These are phyloP conservation scores for Tetracentron sinense DNA, from an alignment of 164 flowering plant species.

Conservation along the genomic window DNA sequence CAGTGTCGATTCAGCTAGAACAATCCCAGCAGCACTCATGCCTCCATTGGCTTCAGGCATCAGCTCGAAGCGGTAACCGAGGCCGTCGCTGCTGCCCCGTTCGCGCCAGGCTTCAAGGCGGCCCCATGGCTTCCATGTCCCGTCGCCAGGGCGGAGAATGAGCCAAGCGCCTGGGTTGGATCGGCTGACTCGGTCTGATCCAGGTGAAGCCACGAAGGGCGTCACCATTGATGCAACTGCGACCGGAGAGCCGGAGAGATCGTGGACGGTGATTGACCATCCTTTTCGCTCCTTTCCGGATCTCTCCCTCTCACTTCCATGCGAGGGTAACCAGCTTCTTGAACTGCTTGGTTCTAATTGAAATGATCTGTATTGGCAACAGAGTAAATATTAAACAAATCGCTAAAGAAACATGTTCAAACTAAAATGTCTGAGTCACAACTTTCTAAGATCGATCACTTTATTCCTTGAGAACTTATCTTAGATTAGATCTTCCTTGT, in stretches of 20 bases:
- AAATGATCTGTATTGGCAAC: slow-evolving; percentile 35
- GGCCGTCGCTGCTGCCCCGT: slow-evolving; percentile 58
- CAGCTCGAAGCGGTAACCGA: slow-evolving; percentile 80
- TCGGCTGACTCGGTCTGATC: slow-evolving; percentile 80
- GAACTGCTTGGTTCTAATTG: slow-evolving; percentile 45
- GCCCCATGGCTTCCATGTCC: slow-evolving; percentile 96
- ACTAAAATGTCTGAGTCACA: no score
- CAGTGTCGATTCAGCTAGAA: slow-evolving; percentile 62
- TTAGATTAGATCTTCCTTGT: not conserved
- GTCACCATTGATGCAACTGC: slow-evolving; percentile 95
- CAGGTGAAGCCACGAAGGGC: slow-evolving; percentile 91
- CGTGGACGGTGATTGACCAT: slow-evolving; percentile 94
- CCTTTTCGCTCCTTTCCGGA: slow-evolving; percentile 83
- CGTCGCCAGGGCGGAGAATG: slow-evolving; percentile 81
- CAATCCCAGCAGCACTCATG: slow-evolving; percentile 41
- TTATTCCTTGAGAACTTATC: not conserved
- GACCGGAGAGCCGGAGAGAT: slow-evolving; percentile 91
- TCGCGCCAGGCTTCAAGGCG: slow-evolving; percentile 96
- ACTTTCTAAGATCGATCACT: not conserved
- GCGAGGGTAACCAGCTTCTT: slow-evolving; percentile 65
- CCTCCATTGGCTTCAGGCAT: slow-evolving; percentile 45
- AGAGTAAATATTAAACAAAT: no score
- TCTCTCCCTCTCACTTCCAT: slow-evolving; percentile 71
- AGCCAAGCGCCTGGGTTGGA: slow-evolving; percentile 97
- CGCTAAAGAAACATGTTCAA: no score